Evolutionary conservation across 2,329 filamentous ascomycete species (phyloP).

Genomic region (Nothomitra cinnamomea): DNA sequence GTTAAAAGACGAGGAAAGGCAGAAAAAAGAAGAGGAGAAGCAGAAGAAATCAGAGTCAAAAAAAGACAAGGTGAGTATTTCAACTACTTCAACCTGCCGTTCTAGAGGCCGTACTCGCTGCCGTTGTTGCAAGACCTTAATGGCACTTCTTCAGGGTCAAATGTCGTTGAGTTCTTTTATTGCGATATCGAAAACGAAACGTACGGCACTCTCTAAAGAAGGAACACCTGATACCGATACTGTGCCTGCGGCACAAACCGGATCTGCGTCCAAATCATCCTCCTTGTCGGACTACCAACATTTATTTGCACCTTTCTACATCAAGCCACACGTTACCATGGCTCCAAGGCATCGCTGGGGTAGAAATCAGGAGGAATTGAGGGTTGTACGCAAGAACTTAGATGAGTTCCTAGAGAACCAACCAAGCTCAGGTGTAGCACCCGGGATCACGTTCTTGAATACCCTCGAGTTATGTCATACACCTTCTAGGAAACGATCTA

Average conservation of each 20-base stretch:
- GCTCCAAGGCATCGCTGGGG: conserved; percentile 38
- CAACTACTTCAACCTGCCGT: too few relatives aligned
- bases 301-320: conserved; percentile 64
- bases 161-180: conserved; percentile 14
- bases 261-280: conserved; percentile 11
- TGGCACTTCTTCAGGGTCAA: conserved; percentile 18
- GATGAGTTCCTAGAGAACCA: conserved; percentile 25
- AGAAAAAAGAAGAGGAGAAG: conserved; percentile 28
- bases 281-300: conserved; percentile 29
- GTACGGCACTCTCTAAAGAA: conserved; percentile 12
- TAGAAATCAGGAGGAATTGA: conserved; percentile 33
- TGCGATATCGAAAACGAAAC: not conserved
- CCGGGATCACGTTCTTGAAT: not conserved
- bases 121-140: conserved; percentile 8
- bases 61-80: conserved; percentile 23
- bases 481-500: not conserved
- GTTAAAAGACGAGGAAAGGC: conserved; percentile 28
- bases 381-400: conserved; percentile 23
- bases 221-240: not conserved
- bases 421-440: not conserved
- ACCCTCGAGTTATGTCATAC: not conserved
- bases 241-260: conserved; percentile 13
- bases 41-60: conserved; percentile 11
- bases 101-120: not conserved
- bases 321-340: conserved; percentile 56